Evolutionary conservation across 345 rosid genomes (phyloP).

Genomic region (Boechera retrofracta): DNA sequence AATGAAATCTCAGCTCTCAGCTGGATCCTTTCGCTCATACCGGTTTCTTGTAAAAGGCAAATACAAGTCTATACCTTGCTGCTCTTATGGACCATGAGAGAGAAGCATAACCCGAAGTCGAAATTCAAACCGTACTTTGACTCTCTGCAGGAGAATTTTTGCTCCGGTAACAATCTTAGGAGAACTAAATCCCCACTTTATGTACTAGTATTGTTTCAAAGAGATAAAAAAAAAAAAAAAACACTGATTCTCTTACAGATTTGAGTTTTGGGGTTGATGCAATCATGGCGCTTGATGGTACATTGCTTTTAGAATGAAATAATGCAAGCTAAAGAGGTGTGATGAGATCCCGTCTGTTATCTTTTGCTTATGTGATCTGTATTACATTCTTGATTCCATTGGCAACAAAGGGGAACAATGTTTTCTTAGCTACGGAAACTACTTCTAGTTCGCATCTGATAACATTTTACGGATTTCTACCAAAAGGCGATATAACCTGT

Average conservation of each 20-base stretch:
- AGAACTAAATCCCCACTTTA: neutral
- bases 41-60: constrained; percentile 31
- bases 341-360: neutral
- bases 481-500: constrained; percentile 74
- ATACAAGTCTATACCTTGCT: constrained; percentile 46
- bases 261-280: constrained; percentile 85
- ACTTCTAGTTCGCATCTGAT: constrained; percentile 77
- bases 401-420: constrained; percentile 74
- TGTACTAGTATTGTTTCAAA: constrained; percentile 11
- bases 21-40: constrained; percentile 54
- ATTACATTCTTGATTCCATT: constrained; percentile 20
- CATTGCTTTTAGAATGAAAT: constrained; percentile 81
- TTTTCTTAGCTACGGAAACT: constrained; percentile 88
- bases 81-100: constrained; percentile 95
- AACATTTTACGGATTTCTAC: constrained; percentile 85
- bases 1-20: constrained; percentile 84
- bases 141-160: constrained; percentile 68
- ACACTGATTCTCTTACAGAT: constrained; percentile 52
- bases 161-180: constrained; percentile 59
- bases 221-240: neutral
- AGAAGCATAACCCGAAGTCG: constrained; percentile 71
- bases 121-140: constrained; percentile 75
- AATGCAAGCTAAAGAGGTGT: constrained; percentile 93
- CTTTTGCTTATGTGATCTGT: constrained; percentile 16
- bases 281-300: constrained; percentile 85